Base-by-base conservation (phyloP, 352 stramenopile species). In the Phytophthora agathidicida region DNA sequence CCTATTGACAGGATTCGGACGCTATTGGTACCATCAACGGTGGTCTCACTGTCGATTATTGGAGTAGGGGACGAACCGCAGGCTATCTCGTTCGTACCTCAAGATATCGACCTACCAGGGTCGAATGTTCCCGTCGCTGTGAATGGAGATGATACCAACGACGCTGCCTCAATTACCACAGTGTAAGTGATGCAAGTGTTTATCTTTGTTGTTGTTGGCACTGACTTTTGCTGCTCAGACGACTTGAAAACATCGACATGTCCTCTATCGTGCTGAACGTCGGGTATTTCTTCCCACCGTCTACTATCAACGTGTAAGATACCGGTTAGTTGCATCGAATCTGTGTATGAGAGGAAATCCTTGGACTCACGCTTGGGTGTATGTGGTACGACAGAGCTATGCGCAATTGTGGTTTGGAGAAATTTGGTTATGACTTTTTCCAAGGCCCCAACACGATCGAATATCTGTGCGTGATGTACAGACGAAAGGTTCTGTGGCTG, bases 381-480 rank as follows among this genome's bases (percentile, higher is more conserved):
- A 14, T 3, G 11, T n/a, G n/a, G n/a, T 44, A 17, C 13, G 16
- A 14, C 20, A 80, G 71, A 27, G 75, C 65, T 1, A 68, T 84
- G 48, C 65, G 61, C 33, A 77, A 75, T 47, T 81, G 68, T 46
- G 73, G 60, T 16, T 38, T 84, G n/a, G 61, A 52, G 7, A 65
- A 53, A 5, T 71, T 77, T 30, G 60, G 57, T 3, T 70, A 53
- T 20, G 61, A 69, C 14, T 79, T 84, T 27, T 59, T 76, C 22
- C 48, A 71, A 42, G 51, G 47, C 2, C 41, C 71, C 4, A 36
- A 35, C 16, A 53, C 38, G 6, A 27, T 82, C n/a, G 27, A 59
- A 28, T 69, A 63, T 27, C 47, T 82, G 73, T 82, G 68, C 30
- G 65, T 66, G 16, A 11, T 38, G 16, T 17, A 17, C 37, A 13